Base-by-base conservation (phyloP, 768 basidiomycete species). In the Udeniomyces megalosporus region DNA sequence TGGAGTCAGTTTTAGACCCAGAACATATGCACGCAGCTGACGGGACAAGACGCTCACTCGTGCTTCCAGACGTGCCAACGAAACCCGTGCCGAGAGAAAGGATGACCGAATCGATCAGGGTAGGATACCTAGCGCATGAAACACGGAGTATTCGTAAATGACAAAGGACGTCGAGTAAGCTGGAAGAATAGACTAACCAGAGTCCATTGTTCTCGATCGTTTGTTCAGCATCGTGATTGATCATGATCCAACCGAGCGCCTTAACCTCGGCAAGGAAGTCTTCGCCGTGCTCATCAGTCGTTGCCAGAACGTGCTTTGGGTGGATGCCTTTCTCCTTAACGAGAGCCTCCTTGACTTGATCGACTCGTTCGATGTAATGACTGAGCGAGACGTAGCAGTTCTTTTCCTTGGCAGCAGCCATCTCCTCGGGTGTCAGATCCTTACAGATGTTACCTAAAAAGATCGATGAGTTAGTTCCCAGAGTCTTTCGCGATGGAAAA, bases 241-340 rank as follows among this genome's bases (percentile, higher is more conserved):
- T 47, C 49, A 66, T 38, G 46, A 45, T 60, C 66, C 66, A 66
- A 11, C 66, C 66, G 0, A 60, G 46, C 26, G 35, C 46, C 42
- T 46, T 57, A 8, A 63, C 66, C 44, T 63, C 44, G 31, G 42
- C 47, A 3, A 66, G 34, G 49, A 66, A 66, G 31, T 52, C 54
- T 38, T 66, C 58, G 52, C 56, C 66, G 49, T 62, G 62, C 59
- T 66, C 66, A 51, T 66, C 66, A 6, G 66, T 66, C 29, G 66
- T 66, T 15, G 55, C 62, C 17, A 66, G 49, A 20, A 63, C 58
- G 31, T 38, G 32, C n/a, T 56, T 32, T 5, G 61, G 51, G 45
- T 50, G 34, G 55, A 57, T 52, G 8, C 62, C 62, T n/a, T 22
- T 42, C 38, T 56, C 32, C 20, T 50, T 34, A 5, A 49, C 52